Percentiles rank a stretch among this genome's conserved stretches.
These are phyloP conservation scores for Aspergillus caelatus DNA, from an alignment of 2,329 filamentous ascomycete species.

Conservation along the genomic window DNA sequence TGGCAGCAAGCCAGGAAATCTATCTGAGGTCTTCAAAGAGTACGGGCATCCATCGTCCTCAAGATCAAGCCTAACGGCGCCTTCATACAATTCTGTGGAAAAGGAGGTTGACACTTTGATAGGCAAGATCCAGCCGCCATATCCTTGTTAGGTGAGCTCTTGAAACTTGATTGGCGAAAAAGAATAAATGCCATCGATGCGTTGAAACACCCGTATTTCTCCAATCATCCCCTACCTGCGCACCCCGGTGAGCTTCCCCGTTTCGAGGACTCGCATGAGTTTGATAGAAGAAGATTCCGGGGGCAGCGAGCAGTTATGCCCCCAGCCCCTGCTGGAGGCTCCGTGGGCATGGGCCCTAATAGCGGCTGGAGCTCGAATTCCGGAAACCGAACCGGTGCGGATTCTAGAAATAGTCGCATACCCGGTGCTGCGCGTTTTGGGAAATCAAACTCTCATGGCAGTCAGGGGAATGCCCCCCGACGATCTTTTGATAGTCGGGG, in stretches of 20 bases:
- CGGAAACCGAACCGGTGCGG: constrained; percentile 31
- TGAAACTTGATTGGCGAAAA: constrained; percentile 85
- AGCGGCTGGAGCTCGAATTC: constrained; percentile 53
- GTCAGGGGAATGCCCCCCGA: constrained; percentile 18
- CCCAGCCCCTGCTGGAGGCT: constrained; percentile 87
- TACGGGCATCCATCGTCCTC: constrained; percentile 41
- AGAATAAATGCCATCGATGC: constrained; percentile 94
- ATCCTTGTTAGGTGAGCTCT: constrained; percentile 76
- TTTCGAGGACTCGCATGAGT: constrained; percentile 93
- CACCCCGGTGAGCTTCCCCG: constrained; percentile 82
- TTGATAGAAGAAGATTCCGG: constrained; percentile 90
- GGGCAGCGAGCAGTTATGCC: constrained; percentile 82
- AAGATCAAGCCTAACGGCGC: background rate
- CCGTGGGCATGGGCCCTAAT: constrained; percentile 73
- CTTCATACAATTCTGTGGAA: background rate
- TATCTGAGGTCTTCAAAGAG: constrained; percentile 75
- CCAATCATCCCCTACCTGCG: constrained; percentile 74
- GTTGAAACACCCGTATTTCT: constrained; percentile 89
- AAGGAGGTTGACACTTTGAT: constrained; percentile 17
- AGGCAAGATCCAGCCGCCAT: constrained; percentile 72
- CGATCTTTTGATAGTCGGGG: constrained; percentile 30
- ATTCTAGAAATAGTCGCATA: constrained; percentile 39
- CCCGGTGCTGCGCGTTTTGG: constrained; percentile 37
- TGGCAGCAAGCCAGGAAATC: constrained; percentile 63
- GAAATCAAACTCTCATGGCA: constrained; percentile 29